phyloP scores from a whole-genome alignment of 2,329 filamentous ascomycete genomes.

The Hypoxylon sp. region DNA sequence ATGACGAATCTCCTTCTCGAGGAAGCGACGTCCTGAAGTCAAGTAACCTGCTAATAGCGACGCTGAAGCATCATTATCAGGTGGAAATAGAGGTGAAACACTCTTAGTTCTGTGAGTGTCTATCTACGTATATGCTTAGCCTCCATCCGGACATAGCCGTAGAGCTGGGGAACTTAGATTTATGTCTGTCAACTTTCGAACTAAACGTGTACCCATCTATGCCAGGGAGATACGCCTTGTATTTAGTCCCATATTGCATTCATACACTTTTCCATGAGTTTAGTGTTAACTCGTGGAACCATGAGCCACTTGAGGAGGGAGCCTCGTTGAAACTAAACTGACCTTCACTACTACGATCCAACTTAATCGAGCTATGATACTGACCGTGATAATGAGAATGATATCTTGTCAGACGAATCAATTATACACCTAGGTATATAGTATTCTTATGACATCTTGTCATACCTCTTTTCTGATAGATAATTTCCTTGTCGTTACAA shows the following conservation, averaged over 20 bases:
- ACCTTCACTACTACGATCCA: background rate
- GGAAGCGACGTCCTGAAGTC: background rate
- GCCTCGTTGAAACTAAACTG: background rate
- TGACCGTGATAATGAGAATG: background rate
- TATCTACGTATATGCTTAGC: background rate
- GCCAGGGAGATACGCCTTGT: background rate
- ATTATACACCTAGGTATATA: background rate
- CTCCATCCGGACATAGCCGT: background rate
- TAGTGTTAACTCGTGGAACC: background rate
- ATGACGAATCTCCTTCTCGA: background rate
- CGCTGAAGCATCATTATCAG: background rate
- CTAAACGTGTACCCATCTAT: background rate
- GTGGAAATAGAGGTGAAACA: background rate
- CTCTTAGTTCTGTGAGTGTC: background rate
- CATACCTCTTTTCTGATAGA: background rate
- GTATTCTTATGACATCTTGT: background rate
- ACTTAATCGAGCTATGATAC: no score
- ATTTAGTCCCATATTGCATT: background rate
- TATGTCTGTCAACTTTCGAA: background rate
- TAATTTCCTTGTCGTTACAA: background rate
- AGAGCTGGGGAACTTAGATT: background rate
- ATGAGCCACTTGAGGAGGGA: background rate
- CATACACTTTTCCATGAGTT: background rate
- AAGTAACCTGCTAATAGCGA: background rate
- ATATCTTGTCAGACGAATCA: background rate